Evolutionary conservation across 345 rosid genomes (phyloP), one percentile per base, ranked within the genome.

Genomic region (Arabidopsis arenosa): DNA sequence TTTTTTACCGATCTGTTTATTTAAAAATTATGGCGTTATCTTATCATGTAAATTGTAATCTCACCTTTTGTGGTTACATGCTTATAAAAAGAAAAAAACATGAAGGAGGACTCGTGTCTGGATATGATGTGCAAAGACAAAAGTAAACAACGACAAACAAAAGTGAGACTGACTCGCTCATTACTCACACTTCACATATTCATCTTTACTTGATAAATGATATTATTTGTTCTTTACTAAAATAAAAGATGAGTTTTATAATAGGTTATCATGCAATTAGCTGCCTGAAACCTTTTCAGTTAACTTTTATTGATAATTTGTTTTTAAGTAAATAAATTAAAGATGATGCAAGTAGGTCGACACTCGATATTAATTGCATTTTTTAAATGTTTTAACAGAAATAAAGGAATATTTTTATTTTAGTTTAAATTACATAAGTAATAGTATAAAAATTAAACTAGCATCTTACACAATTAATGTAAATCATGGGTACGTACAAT

Each of bases 81-180:
- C 40, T 7, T 45, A 75, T 40, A 36, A 6, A 30, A 48, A 49
- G 21, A 23, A 48, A 69, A 68, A 45, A 68, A 45, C 4, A 37
- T 30, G 33, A 39, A 59, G 66, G 58, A 68, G 30, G 62, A 75
- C 68, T 67, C 74, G 79, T 75, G 79, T 67, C 62, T 3, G 44
- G 47, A 51, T 51, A 18, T 48, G 10, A 67, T 68, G 47, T 68
- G 79, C 47, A 59, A 40, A 37, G 68, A 60, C 12, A 51, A 75
- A 74, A 53, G 61, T 54, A 48, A 30, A 75, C 53, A 49, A 36
- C 56, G 68, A 75, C 74, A 68, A 49, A 30, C 51, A 36, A 66
- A 74, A 56, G 66, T 47, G 59, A 58, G 52, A 56, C 58, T 23
- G 35, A 66, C 66, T 56, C 72, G 43, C 41, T 47, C 9, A 56